A percentile compares a stretch with the other conserved stretches of the same genome.
Conservation (phyloP, 345 rosid species). For the Stellera chamaejasme region DNA sequence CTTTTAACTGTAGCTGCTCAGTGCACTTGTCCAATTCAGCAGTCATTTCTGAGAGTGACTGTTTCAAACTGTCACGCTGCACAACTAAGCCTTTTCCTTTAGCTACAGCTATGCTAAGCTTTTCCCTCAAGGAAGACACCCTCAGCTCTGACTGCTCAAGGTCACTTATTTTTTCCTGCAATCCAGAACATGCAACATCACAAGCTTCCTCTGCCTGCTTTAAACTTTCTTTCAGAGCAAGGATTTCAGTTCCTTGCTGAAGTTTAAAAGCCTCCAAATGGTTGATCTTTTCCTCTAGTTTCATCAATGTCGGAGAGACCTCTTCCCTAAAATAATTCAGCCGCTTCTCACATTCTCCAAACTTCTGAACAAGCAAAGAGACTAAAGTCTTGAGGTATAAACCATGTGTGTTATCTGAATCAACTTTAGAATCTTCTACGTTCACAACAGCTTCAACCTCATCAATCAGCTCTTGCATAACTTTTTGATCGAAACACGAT, state of each 20-base stretch:
- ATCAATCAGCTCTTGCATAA: conserved; percentile 44
- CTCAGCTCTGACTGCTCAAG: conserved; percentile 84
- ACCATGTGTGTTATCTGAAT: conserved; percentile 30
- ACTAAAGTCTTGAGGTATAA: conserved; percentile 53
- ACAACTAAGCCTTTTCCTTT: conserved; percentile 91
- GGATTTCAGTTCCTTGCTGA: conserved; percentile 54
- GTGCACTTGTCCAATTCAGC: conserved; percentile 66
- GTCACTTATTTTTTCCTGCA: conserved; percentile 53
- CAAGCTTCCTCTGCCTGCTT: conserved; percentile 50
- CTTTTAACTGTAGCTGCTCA: conserved; percentile 71
- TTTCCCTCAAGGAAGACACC: conserved; percentile 75
- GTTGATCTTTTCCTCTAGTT: conserved; percentile 38
- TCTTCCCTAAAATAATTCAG: conserved; percentile 28
- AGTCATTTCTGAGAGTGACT: conserved; percentile 59
- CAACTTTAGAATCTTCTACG: conserved; percentile 29
- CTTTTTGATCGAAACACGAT: conserved; percentile 34
- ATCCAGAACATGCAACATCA: conserved; percentile 32
- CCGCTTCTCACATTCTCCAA: conserved; percentile 38
- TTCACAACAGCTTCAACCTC: conserved; percentile 51
- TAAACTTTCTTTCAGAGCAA: conserved; percentile 41
- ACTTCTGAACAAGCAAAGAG: conserved; percentile 54
- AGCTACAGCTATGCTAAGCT: conserved; percentile 91
- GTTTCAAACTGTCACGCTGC: conserved; percentile 79
- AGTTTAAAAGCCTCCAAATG: conserved; percentile 34
- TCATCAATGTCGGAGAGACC: conserved; percentile 38